Base-by-base conservation (phyloP, 164 flowering plant species). In the Magnolia officinalis region DNA sequence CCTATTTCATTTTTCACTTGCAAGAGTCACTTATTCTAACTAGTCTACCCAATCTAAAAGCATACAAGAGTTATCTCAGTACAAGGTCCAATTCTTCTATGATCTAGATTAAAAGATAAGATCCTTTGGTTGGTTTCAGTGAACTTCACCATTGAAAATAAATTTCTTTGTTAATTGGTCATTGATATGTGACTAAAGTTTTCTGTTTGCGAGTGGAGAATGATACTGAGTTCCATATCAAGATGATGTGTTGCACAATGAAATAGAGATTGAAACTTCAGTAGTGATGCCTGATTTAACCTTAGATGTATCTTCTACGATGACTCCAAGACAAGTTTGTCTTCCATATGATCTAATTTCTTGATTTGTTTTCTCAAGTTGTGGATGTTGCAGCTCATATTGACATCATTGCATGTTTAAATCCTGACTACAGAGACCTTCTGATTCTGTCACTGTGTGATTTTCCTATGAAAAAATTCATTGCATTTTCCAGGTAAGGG, bases 401-500 rank as follows among this genome's bases (percentile, higher is more conserved):
- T 72, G 29, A 6, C 50, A n/a, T 76, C 37, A 58, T 59, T 70
- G 67, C 13, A 10, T 45, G 7, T 63, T 61, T 31, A n/a, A 74
- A 65, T 45, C 26, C 69, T 74, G 29, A 37, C 8, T 31, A 23
- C 52, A 19, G 72, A 8, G 45, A 37, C 45, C 4, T 37, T 37
- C 45, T 37, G 45, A 37, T 37, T 49, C 16, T 8, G 8, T 45
- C 23, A 19, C 58, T 31, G 5, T 31, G 13, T 45, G 52, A 11
- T 75, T 63, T 23, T 73, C 11, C 26, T 8, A 67, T 67, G 24
- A 58, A 58, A 6, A 37, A 37, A 45, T 64, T 14, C 10, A 7
- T 29, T 29, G 21, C 20, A 20, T 20, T 67, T 76, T 71, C 65
- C 77, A 96, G 98, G 97, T 94, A 45, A 90, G 97, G 73, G 98